Base-by-base conservation (phyloP, 2,329 filamentous ascomycete species). In the Onygenales sp. region DNA sequence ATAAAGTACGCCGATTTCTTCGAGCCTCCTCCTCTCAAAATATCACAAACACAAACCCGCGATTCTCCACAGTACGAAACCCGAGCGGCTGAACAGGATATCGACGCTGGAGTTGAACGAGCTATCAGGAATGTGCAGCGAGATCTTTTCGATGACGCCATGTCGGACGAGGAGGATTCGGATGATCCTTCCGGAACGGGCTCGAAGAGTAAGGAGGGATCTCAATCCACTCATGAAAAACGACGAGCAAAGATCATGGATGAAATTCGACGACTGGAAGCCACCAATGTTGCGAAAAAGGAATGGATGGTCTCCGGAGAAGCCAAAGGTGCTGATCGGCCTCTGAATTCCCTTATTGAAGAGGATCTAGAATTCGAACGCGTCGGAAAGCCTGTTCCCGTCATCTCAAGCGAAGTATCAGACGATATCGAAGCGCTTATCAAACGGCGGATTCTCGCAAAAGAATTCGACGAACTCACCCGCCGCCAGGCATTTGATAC, bases 321-420 rank as follows among this genome's bases (percentile, higher is more conserved):
- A 76, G 91, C 91, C 4, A 80, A 83, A 48, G 92, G 88, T 1
- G 77, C 78, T 0, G 88, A 93, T 60, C 82, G 93, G 37, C 93
- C 93, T 0, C 67, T 89, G 52, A 97, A 98, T 74, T 96, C 92
- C 0, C 79, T 98, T 2, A 81, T 98, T 1, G 91, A 97, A 66
- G 84, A 97, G 72, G 90, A 97, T 63, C 80, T 98, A 31, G 92
- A 97, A 59, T 98, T 97, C 65, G 93, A 98, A 72, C 84, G 94
- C 62, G 83, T 88, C 21, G 93, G 93, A 64, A 98, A 97, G 69
- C 92, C 93, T 0, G 86, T 97, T 0, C 89, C 92, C 1, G 87
- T 97, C 56, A 90, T 96, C 67, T 97, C 93, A 0, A 85, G 88
- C 42, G 91, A 96, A 68, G 79, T 94, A 42, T 94, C 84, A 52